Conservation (phyloP, 169 alveolate species). For the Plasmodium cynomolgi region DNA sequence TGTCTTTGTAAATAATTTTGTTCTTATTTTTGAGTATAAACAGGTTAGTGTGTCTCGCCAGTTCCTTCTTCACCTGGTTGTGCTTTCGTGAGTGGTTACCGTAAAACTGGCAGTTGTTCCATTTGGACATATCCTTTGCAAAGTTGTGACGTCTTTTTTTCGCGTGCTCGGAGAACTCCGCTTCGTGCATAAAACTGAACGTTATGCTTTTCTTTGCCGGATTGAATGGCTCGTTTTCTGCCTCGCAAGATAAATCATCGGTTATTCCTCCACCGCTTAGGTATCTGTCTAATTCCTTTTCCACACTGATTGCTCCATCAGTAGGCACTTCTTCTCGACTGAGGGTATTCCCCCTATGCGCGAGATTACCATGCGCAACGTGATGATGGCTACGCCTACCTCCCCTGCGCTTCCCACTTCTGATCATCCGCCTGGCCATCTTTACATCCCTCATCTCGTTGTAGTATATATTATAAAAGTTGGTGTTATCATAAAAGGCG, state of each 20-base stretch:
- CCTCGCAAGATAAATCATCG: not conserved
- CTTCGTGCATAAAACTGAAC: not conserved
- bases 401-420: not conserved
- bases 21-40: slow-evolving; percentile 17
- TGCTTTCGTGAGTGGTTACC: not conserved
- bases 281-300: not conserved
- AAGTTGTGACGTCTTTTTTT: not conserved
- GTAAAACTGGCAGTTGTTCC: not conserved
- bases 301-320: not conserved
- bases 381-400: not conserved
- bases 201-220: not conserved
- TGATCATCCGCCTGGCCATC: not conserved
- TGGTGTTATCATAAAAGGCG: slow-evolving; percentile 45
- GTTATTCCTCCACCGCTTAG: not conserved
- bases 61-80: not conserved
- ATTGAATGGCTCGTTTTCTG: not conserved
- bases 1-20: slow-evolving; percentile 37
- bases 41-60: not conserved
- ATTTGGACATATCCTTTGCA: not conserved
- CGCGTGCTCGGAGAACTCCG: not conserved
- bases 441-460: slow-evolving; percentile 37
- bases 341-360: not conserved
- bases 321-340: not conserved
- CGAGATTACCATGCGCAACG: not conserved
- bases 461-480: slow-evolving; percentile 57